These are phyloP conservation scores for Endocladia muricata DNA, from an alignment of 31 red algal species.

Conservation along the genomic window DNA sequence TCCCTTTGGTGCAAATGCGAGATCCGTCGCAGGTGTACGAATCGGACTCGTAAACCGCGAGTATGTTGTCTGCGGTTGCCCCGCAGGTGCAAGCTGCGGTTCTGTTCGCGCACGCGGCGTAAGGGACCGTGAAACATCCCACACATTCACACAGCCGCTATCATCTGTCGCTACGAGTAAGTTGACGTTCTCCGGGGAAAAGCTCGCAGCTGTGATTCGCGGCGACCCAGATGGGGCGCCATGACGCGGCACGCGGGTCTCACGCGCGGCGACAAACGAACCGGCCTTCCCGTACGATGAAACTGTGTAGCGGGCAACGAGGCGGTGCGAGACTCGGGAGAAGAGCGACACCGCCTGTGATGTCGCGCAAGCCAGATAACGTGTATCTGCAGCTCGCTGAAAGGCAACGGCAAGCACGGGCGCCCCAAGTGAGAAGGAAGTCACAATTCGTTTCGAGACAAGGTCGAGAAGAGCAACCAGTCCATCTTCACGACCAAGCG, in stretches of 20 bases:
- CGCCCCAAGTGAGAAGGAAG: neutral
- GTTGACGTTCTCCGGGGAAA: constrained; percentile 21
- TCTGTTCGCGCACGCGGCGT: neutral
- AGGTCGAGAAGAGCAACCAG: constrained; percentile 18
- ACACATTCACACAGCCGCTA: constrained; percentile 26
- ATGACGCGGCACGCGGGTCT: neutral
- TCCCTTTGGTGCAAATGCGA: constrained; percentile 7
- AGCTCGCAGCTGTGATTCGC: neutral
- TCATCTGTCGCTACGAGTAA: constrained; percentile 27
- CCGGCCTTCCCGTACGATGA: neutral
- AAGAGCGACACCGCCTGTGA: constrained; percentile 10
- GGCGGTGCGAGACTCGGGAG: constrained; percentile 5
- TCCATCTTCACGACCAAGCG: neutral
- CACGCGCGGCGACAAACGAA: neutral
- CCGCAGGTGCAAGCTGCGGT: neutral
- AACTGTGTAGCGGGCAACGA: constrained; percentile 12
- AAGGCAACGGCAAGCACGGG: constrained; percentile 9
- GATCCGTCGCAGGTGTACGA: constrained; percentile 21
- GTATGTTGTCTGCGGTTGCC: neutral
- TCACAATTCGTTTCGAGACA: neutral
- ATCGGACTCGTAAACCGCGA: constrained; percentile 24
- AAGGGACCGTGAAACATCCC: constrained; percentile 14
- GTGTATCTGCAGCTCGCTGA: constrained; percentile 11
- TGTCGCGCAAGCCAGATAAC: constrained; percentile 29
- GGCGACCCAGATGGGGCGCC: neutral